These are phyloP conservation scores for Exophiala sideris DNA, from an alignment of 2,329 filamentous ascomycete species.

Conservation along the genomic window DNA sequence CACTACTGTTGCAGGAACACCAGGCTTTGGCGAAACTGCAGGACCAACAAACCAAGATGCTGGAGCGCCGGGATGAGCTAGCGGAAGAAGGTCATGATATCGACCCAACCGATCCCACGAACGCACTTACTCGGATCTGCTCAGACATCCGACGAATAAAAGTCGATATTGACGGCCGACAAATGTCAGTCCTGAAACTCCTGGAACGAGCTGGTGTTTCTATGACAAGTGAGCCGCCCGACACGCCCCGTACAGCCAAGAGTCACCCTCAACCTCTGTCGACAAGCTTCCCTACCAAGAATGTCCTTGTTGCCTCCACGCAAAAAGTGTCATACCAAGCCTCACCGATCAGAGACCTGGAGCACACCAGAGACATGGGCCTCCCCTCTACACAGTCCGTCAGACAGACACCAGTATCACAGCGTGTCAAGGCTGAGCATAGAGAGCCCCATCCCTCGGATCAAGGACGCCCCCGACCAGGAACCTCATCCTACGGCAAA, in stretches of 20 bases:
- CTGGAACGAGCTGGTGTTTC: slow-evolving; percentile 20
- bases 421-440: background rate
- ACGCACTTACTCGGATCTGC: slow-evolving; percentile 15
- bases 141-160: slow-evolving; percentile 18
- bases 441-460: background rate
- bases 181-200: slow-evolving; percentile 13
- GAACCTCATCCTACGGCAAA: background rate
- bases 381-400: slow-evolving; percentile 19
- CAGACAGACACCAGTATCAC: slow-evolving; percentile 18
- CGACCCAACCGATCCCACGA: slow-evolving; percentile 19
- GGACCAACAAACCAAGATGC: slow-evolving; percentile 16
- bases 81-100: slow-evolving; percentile 24
- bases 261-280: background rate
- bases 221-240: background rate
- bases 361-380: slow-evolving; percentile 1
- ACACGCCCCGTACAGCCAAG: background rate
- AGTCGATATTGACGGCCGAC: slow-evolving; percentile 17
- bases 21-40: slow-evolving; percentile 28
- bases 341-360: background rate
- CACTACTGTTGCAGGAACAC: slow-evolving; percentile 29
- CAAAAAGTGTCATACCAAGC: slow-evolving; percentile 14
- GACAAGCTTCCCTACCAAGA: slow-evolving; percentile 6
- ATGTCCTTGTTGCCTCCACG: slow-evolving; percentile 28
- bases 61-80: slow-evolving; percentile 33
- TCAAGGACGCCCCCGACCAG: background rate